Evolutionary conservation across 176 grass and related monocot species (phyloP).

Genomic region (Saccharum spontaneum): DNA sequence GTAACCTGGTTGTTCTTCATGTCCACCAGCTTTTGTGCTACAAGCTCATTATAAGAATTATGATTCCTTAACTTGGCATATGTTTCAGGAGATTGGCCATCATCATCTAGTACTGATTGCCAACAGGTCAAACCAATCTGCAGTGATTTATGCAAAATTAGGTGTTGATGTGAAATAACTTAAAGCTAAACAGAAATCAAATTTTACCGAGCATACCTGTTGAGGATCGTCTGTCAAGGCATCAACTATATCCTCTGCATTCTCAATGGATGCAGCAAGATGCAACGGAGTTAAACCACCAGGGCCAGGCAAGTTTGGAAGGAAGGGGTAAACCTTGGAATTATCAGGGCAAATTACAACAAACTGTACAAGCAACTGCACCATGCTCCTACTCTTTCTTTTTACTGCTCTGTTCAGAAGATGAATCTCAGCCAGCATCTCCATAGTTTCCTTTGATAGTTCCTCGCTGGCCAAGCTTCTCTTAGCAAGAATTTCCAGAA

Average conservation of each 20-base stretch:
- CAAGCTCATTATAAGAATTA: constrained; percentile 73
- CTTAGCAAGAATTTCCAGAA: constrained; percentile 80
- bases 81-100: constrained; percentile 64
- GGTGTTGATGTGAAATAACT: not conserved
- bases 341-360: constrained; percentile 53
- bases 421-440: constrained; percentile 75
- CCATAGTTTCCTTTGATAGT: constrained; percentile 65
- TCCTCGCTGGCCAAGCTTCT: constrained; percentile 59
- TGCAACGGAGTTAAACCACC: constrained; percentile 84
- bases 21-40: constrained; percentile 68
- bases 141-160: constrained; percentile 26
- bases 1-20: constrained; percentile 67
- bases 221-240: constrained; percentile 94
- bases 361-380: constrained; percentile 76
- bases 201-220: constrained; percentile 47
- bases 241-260: constrained; percentile 74
- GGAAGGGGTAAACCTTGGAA: constrained; percentile 61
- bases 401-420: constrained; percentile 92
- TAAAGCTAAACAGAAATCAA: not conserved
- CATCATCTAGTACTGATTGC: constrained; percentile 67
- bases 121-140: constrained; percentile 93
- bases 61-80: constrained; percentile 75
- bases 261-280: constrained; percentile 70
- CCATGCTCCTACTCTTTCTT: constrained; percentile 81
- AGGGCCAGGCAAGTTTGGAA: constrained; percentile 71